phyloP scores from a whole-genome alignment of 2,329 filamentous ascomycete species.

The Penicillium sp. region DNA sequence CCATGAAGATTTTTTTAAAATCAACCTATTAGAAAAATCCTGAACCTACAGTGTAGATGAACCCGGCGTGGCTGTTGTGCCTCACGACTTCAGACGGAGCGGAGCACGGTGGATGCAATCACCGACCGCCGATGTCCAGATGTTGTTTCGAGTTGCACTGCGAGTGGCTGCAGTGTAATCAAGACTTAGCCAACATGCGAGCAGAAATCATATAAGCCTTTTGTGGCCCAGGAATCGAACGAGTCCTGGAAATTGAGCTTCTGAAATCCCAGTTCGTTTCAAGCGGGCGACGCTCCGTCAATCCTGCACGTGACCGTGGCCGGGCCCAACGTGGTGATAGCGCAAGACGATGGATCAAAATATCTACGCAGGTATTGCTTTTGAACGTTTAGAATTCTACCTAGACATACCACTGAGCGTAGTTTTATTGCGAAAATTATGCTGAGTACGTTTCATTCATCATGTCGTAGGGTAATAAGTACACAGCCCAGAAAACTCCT shows the following conservation, averaged over 20 bases:
- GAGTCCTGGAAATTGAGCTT: neutral
- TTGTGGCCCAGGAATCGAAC: neutral
- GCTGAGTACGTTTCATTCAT: neutral
- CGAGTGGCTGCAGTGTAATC: neutral
- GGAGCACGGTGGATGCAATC: slow-evolving; percentile 21
- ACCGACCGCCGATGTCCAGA: slow-evolving; percentile 20
- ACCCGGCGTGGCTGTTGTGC: neutral
- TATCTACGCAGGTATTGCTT: too few species aligned
- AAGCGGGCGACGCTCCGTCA: neutral
- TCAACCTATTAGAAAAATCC: neutral
- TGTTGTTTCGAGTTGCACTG: neutral
- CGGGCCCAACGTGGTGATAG: too few species aligned
- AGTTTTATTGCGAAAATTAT: neutral
- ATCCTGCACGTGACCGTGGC: neutral
- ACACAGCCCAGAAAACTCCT: neutral
- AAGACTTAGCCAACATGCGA: neutral
- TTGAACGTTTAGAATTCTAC: too few species aligned
- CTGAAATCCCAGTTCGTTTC: neutral
- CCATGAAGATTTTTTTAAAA: neutral
- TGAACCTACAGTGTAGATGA: neutral
- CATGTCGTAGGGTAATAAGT: neutral
- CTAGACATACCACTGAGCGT: too few species aligned
- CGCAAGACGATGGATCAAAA: too few species aligned
- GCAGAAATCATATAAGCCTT: neutral
- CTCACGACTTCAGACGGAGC: neutral